Evolutionary conservation across 352 stramenopile species (phyloP).

Genomic region (Peronospora tabacina): DNA sequence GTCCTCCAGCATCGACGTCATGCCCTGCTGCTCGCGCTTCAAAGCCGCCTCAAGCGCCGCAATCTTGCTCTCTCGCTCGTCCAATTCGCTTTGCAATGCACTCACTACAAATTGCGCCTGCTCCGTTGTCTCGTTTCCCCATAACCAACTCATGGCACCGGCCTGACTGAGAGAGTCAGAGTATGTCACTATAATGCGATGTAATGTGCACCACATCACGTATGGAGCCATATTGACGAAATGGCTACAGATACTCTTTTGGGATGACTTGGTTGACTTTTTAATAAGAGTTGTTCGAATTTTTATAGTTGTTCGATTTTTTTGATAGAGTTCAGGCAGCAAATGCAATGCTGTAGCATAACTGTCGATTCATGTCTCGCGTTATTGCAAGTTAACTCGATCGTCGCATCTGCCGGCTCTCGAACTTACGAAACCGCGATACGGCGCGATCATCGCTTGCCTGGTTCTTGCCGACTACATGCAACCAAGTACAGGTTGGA

Average conservation of each 20-base stretch:
- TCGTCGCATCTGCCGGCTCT: conserved; percentile 41
- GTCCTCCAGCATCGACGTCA: conserved; percentile 44
- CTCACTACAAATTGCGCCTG: conserved; percentile 81
- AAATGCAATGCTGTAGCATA: not conserved
- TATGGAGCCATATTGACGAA: not conserved
- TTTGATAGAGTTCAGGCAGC: no score
- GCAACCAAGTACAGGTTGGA: conserved; percentile 1
- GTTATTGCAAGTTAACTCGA: conserved; percentile 5
- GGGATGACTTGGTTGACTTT: no score
- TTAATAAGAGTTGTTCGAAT: no score
- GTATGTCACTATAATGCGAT: not conserved
- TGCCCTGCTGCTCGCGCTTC: conserved; percentile 66
- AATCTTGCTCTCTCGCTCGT: conserved; percentile 77
- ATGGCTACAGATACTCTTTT: conserved; percentile 9
- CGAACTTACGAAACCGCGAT: conserved; percentile 63
- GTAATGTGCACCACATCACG: conserved; percentile 1
- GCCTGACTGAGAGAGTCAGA: not conserved
- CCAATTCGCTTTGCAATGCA: conserved; percentile 69
- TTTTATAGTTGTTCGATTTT: no score
- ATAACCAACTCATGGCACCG: conserved; percentile 64
- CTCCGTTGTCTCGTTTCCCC: conserved; percentile 79
- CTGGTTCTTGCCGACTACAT: conserved; percentile 49
- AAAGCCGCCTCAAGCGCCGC: conserved; percentile 67
- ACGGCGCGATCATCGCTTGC: conserved; percentile 57
- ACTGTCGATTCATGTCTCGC: not conserved